Base-by-base conservation (phyloP, 1,139 yeast species). In the Protomyces inundatus region DNA sequence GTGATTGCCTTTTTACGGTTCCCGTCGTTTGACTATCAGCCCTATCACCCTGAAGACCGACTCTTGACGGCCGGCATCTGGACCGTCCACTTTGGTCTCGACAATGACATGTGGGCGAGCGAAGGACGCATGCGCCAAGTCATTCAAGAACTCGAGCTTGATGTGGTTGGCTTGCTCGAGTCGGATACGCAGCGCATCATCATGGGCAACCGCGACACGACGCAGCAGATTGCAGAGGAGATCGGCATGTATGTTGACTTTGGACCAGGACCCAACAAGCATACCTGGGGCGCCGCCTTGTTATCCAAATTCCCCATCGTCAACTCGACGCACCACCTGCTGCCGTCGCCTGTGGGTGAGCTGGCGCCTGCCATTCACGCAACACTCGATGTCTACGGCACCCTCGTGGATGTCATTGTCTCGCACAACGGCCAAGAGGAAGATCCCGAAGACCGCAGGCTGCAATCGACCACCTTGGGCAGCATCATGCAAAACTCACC, bases 361-460 rank as follows among this genome's bases (percentile, higher is more conserved):
- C 80, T 93, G 66, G 98, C 98, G 0, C 98, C 98, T 3, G 98
- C 97, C 0, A 93, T 93, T 69, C 96, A 88, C 75, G 98, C 98
- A 1, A 91, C 98, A 1, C 78, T 93, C 69, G 95, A 90, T 69
- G 88, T 93, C 42, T 91, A 90, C 74, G 97, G 97, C 16, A 87
- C 86, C 72, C 69, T 68, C 3, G 89, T 93, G 16, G 98, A 93
- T 73, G 88, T 93, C 46, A 95, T 93, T 65, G 98, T 93, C 33
- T 93, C 93, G 87, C 98, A 93, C 75, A 86, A 95, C 58, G 98
- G 98, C 4, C 98, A 93, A 77, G 98, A 93, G 75, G 98, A 93
- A 78, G 98, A 93, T 73, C 90, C 80, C 3, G 97, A 90, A 73
- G 98, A 93, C 75, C 84, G 98, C 71, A 80, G 95, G 70, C 77